A percentile compares a stretch with the other conserved stretches of the same genome.
Conservation (phyloP, 2,329 filamentous ascomycete species). For the Phyllosticta citriasiana region DNA sequence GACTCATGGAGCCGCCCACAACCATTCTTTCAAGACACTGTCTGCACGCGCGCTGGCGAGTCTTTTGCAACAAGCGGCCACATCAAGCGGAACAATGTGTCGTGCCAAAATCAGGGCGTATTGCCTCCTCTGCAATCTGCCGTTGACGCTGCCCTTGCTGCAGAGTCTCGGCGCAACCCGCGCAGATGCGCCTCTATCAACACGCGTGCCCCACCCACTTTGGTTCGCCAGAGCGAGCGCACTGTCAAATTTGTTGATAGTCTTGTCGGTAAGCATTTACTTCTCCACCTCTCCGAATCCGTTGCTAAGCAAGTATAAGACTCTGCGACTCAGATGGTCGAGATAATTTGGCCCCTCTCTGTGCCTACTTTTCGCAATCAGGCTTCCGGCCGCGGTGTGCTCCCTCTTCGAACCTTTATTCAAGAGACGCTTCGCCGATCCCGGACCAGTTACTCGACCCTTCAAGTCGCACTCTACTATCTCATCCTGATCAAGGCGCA, state of each 20-base stretch:
- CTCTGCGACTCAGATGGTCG: constrained; percentile 93
- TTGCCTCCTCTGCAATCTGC: constrained; percentile 27
- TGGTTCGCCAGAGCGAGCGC: constrained; percentile 80
- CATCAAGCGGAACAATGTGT: constrained; percentile 21
- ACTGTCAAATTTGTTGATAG: constrained; percentile 94
- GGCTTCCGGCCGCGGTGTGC: constrained; percentile 56
- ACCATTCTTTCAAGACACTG: constrained; percentile 16
- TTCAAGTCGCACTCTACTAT: constrained; percentile 95
- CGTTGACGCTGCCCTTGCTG: constrained; percentile 40
- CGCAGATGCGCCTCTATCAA: constrained; percentile 46
- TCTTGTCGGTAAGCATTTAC: constrained; percentile 75
- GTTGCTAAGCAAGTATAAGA: constrained; percentile 46
- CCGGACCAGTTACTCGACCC: constrained; percentile 90
- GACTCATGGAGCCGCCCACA: constrained; percentile 24
- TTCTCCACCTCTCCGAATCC: constrained; percentile 10
- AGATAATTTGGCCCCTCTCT: constrained; percentile 92
- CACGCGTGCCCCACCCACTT: constrained; percentile 57
- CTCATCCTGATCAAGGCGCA: constrained; percentile 86
- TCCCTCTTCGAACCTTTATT: constrained; percentile 90
- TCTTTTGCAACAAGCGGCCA: constrained; percentile 19
- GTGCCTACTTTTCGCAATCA: constrained; percentile 68
- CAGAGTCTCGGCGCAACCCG: constrained; percentile 54
- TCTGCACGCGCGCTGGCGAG: constrained; percentile 17
- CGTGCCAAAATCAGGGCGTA: constrained; percentile 18
- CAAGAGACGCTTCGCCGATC: constrained; percentile 93